These are phyloP conservation scores for Metarhizium sp. DNA, from an alignment of 2,329 filamentous ascomycete species.

Conservation along the genomic window DNA sequence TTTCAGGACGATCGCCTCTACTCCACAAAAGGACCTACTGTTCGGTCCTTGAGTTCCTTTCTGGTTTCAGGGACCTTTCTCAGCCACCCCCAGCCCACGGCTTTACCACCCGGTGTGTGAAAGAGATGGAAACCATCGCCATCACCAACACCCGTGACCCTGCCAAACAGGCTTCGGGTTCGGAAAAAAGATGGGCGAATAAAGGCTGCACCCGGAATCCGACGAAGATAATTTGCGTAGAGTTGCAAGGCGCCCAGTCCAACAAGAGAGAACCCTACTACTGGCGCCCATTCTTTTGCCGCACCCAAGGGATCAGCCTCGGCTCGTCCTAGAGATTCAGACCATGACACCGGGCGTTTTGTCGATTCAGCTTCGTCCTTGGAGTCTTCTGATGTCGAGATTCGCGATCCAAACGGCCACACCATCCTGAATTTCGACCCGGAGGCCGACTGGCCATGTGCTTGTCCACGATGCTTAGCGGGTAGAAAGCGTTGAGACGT, in stretches of 20 bases:
- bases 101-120: conserved; percentile 83
- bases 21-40: conserved; percentile 42
- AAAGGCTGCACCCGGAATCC: conserved; percentile 68
- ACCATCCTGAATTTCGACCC: conserved; percentile 27
- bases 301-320: conserved; percentile 21
- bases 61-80: conserved; percentile 62
- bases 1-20: not conserved
- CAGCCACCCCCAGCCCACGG: conserved; percentile 89
- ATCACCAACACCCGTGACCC: conserved; percentile 89
- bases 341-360: conserved; percentile 27
- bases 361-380: conserved; percentile 12
- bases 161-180: conserved; percentile 67
- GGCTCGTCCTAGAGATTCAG: conserved; percentile 22
- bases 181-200: conserved; percentile 70
- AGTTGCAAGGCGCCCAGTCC: conserved; percentile 35
- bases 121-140: conserved; percentile 92
- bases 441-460: conserved; percentile 12
- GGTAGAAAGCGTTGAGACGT: too few relatives aligned
- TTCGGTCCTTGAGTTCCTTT: conserved; percentile 64
- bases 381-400: conserved; percentile 12
- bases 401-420: conserved; percentile 29
- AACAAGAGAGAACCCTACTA: conserved; percentile 26
- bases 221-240: conserved; percentile 70
- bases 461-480: not conserved
- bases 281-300: conserved; percentile 30